A percentile compares a stretch with the other conserved stretches of the same genome.
phyloP scores from a whole-genome alignment of 2,329 filamentous ascomycete genomes.

The Ophiocordyceps camponoti-leonardi region DNA sequence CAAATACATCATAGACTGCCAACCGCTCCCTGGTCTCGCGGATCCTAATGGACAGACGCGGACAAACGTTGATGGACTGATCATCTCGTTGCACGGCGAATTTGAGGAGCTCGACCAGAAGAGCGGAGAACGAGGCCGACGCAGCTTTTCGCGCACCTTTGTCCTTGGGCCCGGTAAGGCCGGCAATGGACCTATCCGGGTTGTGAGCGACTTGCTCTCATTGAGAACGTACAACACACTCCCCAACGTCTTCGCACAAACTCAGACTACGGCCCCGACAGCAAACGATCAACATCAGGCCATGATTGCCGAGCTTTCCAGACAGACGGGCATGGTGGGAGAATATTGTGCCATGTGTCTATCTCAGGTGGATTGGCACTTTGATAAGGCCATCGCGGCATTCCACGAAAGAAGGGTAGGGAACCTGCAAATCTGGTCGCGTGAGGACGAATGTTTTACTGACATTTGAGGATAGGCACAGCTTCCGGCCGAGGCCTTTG shows the following conservation, averaged over 20 bases:
- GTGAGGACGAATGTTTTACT: background rate
- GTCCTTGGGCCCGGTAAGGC: constrained; percentile 59
- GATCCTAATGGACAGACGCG: constrained; percentile 49
- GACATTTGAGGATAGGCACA: constrained; percentile 5
- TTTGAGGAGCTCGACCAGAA: constrained; percentile 55
- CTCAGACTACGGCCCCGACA: constrained; percentile 8
- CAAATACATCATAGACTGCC: constrained; percentile 73
- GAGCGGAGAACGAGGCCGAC: constrained; percentile 40
- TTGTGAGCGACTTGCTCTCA: constrained; percentile 65
- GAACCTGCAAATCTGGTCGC: background rate
- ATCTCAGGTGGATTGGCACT: constrained; percentile 62
- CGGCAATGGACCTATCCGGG: constrained; percentile 46
- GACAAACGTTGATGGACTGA: constrained; percentile 58
- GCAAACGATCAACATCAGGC: constrained; percentile 38
- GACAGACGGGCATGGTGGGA: constrained; percentile 63
- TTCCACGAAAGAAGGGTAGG: constrained; percentile 62
- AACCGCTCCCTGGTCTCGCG: constrained; percentile 51
- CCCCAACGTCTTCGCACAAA: constrained; percentile 21
- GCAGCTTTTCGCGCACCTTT: constrained; percentile 72
- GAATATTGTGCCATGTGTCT: constrained; percentile 71
- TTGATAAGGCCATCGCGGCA: constrained; percentile 53
- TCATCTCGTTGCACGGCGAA: constrained; percentile 67
- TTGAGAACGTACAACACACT: constrained; percentile 47
- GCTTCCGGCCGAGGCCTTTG: constrained; percentile 12
- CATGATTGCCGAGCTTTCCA: constrained; percentile 58